Conservation (phyloP, 2,329 filamentous ascomycete genomes). For the Onygena corvina region DNA sequence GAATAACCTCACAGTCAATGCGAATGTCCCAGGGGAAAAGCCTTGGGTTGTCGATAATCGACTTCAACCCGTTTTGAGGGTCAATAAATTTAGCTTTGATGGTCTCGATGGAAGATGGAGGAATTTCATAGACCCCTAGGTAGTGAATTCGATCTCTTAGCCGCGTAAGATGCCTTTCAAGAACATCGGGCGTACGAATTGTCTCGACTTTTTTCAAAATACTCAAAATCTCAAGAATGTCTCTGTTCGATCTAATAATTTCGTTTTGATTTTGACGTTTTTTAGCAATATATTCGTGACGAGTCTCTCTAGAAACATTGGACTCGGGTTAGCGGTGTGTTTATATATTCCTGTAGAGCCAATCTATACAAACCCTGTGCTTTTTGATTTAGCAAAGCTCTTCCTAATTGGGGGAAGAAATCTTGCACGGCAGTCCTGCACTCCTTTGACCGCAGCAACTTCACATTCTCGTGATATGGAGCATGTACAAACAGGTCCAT, state of each 20-base stretch:
- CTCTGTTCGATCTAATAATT: constrained; percentile 4
- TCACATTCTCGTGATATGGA: constrained; percentile 12
- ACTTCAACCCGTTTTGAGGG: constrained; percentile 10
- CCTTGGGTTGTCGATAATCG: constrained; percentile 7
- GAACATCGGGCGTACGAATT: not conserved
- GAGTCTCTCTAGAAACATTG: not conserved
- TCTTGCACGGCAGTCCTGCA: constrained; percentile 13
- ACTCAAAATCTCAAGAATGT: constrained; percentile 9
- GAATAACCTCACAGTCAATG: constrained; percentile 12
- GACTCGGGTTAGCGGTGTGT: not conserved
- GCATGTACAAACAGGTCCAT: constrained; percentile 11
- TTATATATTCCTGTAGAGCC: not conserved
- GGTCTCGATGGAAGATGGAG: not conserved
- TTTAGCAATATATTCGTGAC: constrained; percentile 4
- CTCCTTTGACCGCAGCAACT: constrained; percentile 9
- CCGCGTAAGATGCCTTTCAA: constrained; percentile 1
- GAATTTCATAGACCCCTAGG: constrained; percentile 10
- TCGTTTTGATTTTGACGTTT: constrained; percentile 7
- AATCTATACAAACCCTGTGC: not conserved
- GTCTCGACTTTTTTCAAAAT: constrained; percentile 4
- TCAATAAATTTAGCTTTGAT: constrained; percentile 12
- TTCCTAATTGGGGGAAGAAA: not conserved
- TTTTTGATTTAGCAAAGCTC: not conserved
- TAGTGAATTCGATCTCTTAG: constrained; percentile 13
- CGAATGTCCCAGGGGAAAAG: constrained; percentile 15